Evolutionary conservation across 2,329 filamentous ascomycete genomes (phyloP), one percentile per base, ranked within the genome.

Genomic region (Leptographium lundbergii): DNA sequence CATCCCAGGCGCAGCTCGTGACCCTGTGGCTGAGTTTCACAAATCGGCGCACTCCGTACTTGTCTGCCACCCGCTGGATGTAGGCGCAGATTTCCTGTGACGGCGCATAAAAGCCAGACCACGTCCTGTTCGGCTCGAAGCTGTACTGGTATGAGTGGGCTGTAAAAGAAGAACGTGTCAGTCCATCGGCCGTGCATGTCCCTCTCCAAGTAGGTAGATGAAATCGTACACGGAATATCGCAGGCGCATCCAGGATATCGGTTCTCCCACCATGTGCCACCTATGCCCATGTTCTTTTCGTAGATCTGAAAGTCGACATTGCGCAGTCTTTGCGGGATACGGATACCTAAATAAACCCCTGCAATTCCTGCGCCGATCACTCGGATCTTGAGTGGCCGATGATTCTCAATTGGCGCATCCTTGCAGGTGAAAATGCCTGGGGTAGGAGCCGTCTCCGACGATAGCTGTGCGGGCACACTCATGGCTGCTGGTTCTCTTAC

Each of bases 1-100:
- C 61, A 59, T 65, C 63, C 74, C 75, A 78, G 17, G 72, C 65
- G 4, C 72, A 71, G 27, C 65, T 66, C 10, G 73, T 67, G 1
- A 79, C 75, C 59, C 73, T 69, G 39, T 72, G 73, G 59, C 72
- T 17, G 19, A 54, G 25, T 25, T 51, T 51, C 7, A 51, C 48
- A 29, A 51, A 51, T 6, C 48, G 48, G 6, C 25, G 25, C 48
- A 51, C 48, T 5, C 48, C 48, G 24, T 51, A 51, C 48, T 51
- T 51, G 48, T 51, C 48, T 10, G 48, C 48, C 25, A 51, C 48
- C 13, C 48, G 48, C 48, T 51, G 48, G 14, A 51, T 29, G 48
- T 51, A 51, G 24, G 5, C 48, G 48, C 48, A 51, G 9, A 51
- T 51, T 14, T 51, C 48, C 14, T 25, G 6, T 14, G 48, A 51